These are phyloP conservation scores for Saccharomycopsis phalli DNA, from an alignment of 1,139 yeast genomes.

Conservation along the genomic window DNA sequence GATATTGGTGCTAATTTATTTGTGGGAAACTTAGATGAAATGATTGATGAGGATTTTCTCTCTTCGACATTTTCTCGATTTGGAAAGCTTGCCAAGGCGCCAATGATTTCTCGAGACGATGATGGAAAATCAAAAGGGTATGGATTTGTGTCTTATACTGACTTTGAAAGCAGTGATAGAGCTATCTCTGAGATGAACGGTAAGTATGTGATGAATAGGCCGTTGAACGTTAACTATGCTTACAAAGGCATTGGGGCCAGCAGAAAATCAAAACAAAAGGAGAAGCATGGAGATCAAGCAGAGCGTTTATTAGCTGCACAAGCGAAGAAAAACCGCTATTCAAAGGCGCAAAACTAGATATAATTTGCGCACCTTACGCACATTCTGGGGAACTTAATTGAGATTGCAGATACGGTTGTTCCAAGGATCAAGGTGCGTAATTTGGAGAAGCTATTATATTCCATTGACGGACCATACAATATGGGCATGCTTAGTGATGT, in stretches of 20 bases:
- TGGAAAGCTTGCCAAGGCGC: slow-evolving; percentile 51
- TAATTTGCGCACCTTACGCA: no score
- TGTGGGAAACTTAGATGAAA: slow-evolving; percentile 60
- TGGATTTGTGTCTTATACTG: slow-evolving; percentile 42
- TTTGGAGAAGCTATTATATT: neutral
- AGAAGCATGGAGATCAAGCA: slow-evolving; percentile 69
- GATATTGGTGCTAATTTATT: slow-evolving; percentile 74
- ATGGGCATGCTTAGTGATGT: no score
- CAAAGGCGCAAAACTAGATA: neutral
- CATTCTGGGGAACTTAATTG: no score
- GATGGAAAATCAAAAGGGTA: slow-evolving; percentile 56
- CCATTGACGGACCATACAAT: no score
- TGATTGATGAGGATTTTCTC: slow-evolving; percentile 56
- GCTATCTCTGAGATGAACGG: slow-evolving; percentile 69
- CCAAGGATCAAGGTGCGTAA: neutral
- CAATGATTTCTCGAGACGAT: slow-evolving; percentile 45
- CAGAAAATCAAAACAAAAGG: slow-evolving; percentile 32
- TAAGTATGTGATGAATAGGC: slow-evolving; percentile 58
- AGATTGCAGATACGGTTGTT: neutral
- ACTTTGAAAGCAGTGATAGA: slow-evolving; percentile 60
- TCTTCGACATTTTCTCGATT: slow-evolving; percentile 57
- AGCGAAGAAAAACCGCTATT: slow-evolving; percentile 38
- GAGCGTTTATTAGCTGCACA: slow-evolving; percentile 68
- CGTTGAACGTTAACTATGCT: slow-evolving; percentile 60
- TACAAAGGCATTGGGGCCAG: slow-evolving; percentile 40